Conservation (phyloP, 1,139 yeast species). For the Spencermartinsiella ligniputridi region DNA sequence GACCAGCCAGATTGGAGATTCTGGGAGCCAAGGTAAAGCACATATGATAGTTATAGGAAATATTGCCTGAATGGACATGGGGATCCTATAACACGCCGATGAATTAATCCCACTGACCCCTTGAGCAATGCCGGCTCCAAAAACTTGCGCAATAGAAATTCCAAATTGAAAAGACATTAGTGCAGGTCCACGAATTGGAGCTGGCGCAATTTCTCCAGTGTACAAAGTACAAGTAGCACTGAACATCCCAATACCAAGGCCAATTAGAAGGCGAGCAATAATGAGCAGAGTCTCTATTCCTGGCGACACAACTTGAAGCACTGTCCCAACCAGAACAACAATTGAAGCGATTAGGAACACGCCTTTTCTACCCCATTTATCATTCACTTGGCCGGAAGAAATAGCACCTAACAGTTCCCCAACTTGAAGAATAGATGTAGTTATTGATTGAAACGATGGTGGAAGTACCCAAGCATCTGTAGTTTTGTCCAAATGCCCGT, state of each 20-base stretch:
- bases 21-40: slow-evolving; percentile 10
- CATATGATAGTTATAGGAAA: slow-evolving; percentile 8
- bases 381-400: slow-evolving; percentile 3
- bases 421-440: slow-evolving; percentile 10
- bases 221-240: slow-evolving; percentile 4
- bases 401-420: slow-evolving; percentile 9
- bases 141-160: slow-evolving; percentile 2
- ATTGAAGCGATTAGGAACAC: slow-evolving; percentile 5
- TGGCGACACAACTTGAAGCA: slow-evolving; percentile 7
- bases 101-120: slow-evolving; percentile 3
- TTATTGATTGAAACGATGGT: slow-evolving; percentile 2
- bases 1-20: slow-evolving; percentile 15
- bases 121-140: slow-evolving; percentile 2
- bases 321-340: slow-evolving; percentile 5
- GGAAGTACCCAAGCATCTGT: neutral
- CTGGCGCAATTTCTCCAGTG: slow-evolving; percentile 6
- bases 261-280: slow-evolving; percentile 3
- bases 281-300: slow-evolving; percentile 5
- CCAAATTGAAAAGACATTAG: slow-evolving; percentile 4
- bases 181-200: slow-evolving; percentile 5
- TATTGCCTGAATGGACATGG: slow-evolving; percentile 12
- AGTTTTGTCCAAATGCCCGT: slow-evolving; percentile 4
- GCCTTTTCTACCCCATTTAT: slow-evolving; percentile 5
- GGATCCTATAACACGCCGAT: slow-evolving; percentile 6
- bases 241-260: slow-evolving; percentile 6